A percentile compares a stretch with the other conserved stretches of the same genome.
Evolutionary conservation across 163 green algal genomes (phyloP).

Genomic region (Scenedesmus sp.): DNA sequence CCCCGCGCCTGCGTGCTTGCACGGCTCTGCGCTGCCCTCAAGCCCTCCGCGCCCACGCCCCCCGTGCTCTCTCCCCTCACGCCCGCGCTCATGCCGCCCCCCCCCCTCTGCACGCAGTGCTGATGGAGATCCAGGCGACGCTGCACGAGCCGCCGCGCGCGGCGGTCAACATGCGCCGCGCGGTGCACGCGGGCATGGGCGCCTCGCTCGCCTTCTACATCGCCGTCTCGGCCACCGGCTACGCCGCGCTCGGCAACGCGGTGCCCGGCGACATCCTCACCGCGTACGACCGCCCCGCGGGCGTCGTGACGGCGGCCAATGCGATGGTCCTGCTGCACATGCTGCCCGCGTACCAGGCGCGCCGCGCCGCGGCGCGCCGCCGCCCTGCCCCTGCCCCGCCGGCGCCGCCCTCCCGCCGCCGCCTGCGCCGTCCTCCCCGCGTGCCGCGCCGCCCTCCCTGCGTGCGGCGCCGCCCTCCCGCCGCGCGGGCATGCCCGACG

Average conservation of each 20-base stretch:
- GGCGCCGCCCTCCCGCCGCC: no score
- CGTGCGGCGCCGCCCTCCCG: no score
- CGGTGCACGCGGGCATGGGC: conserved; percentile 23
- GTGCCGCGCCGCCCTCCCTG: no score
- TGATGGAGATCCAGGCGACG: conserved; percentile 45
- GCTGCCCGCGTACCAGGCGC: conserved; percentile 27
- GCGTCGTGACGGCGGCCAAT: conserved; percentile 41
- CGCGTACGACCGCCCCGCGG: conserved; percentile 14
- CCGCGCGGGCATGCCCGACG: no score
- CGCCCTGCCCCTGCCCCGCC: no score
- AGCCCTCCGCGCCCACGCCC: no score
- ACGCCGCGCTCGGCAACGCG: conserved; percentile 32
- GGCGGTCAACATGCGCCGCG: conserved; percentile 20
- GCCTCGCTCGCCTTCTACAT: conserved; percentile 40
- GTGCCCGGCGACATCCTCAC: conserved; percentile 48
- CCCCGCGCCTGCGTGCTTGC: background rate
- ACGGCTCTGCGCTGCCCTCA: no score
- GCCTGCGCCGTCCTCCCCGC: no score
- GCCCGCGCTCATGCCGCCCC: no score
- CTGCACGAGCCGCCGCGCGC: conserved; percentile 42
- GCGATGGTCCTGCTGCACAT: conserved; percentile 50
- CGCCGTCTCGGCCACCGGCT: conserved; percentile 28
- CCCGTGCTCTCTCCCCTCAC: no score
- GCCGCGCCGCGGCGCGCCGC: background rate
- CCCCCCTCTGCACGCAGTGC: conserved; percentile 16